Conservation (phyloP, 2,329 filamentous ascomycete genomes). For the Penicillium frequentans region DNA sequence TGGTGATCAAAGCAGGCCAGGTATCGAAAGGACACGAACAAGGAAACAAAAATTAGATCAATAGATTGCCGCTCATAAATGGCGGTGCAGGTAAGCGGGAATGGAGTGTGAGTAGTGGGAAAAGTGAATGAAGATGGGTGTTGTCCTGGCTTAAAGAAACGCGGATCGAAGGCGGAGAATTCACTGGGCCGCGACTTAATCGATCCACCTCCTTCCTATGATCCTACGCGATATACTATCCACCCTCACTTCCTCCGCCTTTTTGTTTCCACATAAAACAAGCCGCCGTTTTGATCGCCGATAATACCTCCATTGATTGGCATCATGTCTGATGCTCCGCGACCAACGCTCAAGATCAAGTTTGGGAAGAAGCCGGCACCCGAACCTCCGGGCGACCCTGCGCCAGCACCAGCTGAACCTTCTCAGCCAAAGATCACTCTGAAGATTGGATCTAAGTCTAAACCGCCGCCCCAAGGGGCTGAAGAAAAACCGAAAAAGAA, state of each 20-base stretch:
- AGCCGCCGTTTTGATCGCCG: neutral
- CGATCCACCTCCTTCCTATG: neutral
- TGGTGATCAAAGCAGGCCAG: constrained; percentile 17
- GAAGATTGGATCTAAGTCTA: constrained; percentile 39
- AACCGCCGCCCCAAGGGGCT: constrained; percentile 20
- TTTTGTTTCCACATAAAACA: neutral
- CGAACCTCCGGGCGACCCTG: constrained; percentile 11
- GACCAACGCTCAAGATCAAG: constrained; percentile 43
- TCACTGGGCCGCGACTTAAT: neutral
- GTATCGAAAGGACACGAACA: neutral
- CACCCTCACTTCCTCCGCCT: neutral
- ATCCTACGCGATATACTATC: neutral
- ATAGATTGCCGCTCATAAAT: neutral
- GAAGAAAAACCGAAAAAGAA: constrained; percentile 34
- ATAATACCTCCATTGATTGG: neutral
- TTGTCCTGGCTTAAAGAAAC: neutral
- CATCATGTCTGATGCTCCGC: constrained; percentile 37
- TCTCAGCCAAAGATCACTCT: constrained; percentile 42
- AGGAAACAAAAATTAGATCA: neutral
- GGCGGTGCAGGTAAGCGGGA: neutral
- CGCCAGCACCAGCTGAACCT: constrained; percentile 22
- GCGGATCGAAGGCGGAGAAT: constrained; percentile 15
- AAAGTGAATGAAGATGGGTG: neutral
- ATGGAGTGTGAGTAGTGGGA: neutral
- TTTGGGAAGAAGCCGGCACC: constrained; percentile 40